These are phyloP conservation scores for Cytospora piceae DNA, from an alignment of 2,329 filamentous ascomycete genomes.

Conservation along the genomic window DNA sequence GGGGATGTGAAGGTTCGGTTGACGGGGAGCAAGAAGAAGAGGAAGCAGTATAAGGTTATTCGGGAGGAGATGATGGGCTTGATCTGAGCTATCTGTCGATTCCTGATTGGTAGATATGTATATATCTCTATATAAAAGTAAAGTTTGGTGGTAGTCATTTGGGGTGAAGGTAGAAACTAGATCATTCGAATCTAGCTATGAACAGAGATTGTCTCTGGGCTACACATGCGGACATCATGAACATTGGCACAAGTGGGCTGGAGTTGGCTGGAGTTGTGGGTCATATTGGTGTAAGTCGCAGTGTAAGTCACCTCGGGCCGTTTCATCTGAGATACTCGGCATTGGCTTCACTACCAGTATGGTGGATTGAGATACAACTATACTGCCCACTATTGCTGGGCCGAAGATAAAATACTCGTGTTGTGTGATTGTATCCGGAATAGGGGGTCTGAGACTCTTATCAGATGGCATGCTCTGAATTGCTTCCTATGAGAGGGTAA, in stretches of 20 bases:
- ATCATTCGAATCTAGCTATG: background rate
- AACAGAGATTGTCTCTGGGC: background rate
- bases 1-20: constrained; percentile 64
- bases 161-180: background rate
- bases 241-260: background rate
- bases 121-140: background rate
- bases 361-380: too few species aligned
- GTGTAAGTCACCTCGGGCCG: background rate
- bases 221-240: background rate
- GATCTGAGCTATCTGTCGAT: constrained; percentile 9
- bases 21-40: constrained; percentile 68
- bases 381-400: constrained; percentile 50
- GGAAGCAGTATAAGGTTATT: constrained; percentile 88
- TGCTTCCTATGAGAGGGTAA: constrained; percentile 69
- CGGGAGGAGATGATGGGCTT: constrained; percentile 64
- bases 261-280: background rate
- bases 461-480: constrained; percentile 71
- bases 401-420: constrained; percentile 75
- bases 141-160: background rate
- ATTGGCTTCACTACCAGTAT: too few species aligned
- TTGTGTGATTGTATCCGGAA: constrained; percentile 63
- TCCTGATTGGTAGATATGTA: background rate
- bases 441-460: constrained; percentile 67
- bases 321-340: background rate
- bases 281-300: background rate